phyloP scores from a whole-genome alignment of 768 basidiomycete species.

The Lactarius deliciosus region DNA sequence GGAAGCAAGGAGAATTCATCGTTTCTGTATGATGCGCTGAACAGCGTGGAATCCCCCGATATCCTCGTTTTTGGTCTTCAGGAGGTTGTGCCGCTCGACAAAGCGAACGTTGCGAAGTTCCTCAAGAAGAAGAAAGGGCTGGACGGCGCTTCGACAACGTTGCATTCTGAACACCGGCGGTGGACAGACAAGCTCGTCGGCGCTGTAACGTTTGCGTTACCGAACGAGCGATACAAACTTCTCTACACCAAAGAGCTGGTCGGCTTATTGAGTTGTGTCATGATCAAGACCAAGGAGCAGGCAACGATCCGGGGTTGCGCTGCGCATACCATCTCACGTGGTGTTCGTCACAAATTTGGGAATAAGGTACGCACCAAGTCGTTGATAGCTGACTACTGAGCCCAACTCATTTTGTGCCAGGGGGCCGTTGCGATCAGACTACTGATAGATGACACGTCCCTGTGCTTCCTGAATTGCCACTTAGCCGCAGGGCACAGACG shows the following conservation, averaged over 20 bases:
- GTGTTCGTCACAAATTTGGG: conserved; percentile 90
- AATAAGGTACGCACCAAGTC: conserved; percentile 72
- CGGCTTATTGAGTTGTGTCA: conserved; percentile 77
- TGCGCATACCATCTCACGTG: conserved; percentile 85
- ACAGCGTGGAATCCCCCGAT: conserved; percentile 73
- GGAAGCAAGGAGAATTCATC: conserved; percentile 68
- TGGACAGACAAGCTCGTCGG: conserved; percentile 82
- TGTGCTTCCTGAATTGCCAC: conserved; percentile 97
- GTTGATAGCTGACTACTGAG: not conserved
- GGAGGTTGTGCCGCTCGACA: conserved; percentile 95
- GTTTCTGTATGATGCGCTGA: conserved; percentile 78
- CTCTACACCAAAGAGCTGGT: conserved; percentile 87
- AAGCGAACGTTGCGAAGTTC: conserved; percentile 90
- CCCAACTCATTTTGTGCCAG: conserved; percentile 40
- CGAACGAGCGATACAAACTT: conserved; percentile 73
- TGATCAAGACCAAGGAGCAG: conserved; percentile 69
- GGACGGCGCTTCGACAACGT: conserved; percentile 71
- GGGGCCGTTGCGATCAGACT: conserved; percentile 90
- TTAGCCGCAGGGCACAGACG: conserved; percentile 93
- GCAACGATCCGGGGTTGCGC: conserved; percentile 60
- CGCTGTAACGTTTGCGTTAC: conserved; percentile 70
- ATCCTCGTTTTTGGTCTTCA: conserved; percentile 95
- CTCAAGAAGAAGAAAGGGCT: conserved; percentile 67
- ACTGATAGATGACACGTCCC: conserved; percentile 85
- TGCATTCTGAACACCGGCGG: conserved; percentile 80